Conservation (phyloP, 2,329 filamentous ascomycete genomes). For the Alternaria brassicae region DNA sequence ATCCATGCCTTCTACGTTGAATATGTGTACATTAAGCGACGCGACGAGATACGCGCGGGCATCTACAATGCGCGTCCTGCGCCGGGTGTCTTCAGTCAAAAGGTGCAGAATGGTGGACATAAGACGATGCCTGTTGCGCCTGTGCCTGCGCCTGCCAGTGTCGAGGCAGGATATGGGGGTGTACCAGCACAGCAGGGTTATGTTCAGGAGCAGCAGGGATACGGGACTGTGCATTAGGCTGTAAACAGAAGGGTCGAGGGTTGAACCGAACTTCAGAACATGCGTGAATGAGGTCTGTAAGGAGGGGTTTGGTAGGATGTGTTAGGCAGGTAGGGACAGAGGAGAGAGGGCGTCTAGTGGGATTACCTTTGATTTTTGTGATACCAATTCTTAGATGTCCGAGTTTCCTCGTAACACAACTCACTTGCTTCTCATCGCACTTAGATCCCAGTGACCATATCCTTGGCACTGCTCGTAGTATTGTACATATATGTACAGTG, state of each 20-base stretch:
- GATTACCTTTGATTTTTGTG: background rate
- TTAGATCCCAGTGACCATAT: background rate
- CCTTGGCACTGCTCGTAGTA: slow-evolving; percentile 6
- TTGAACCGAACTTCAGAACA: background rate
- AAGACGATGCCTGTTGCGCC: slow-evolving; percentile 3
- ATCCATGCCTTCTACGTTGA: slow-evolving; percentile 81
- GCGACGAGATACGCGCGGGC: slow-evolving; percentile 67
- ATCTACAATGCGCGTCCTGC: slow-evolving; percentile 62
- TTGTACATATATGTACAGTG: slow-evolving; percentile 18
- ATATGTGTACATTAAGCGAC: slow-evolving; percentile 82
- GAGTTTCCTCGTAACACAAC: background rate
- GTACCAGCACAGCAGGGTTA: slow-evolving; percentile 18
- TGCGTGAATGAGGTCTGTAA: background rate
- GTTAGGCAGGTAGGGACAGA: background rate
- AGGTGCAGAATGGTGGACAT: slow-evolving; percentile 72
- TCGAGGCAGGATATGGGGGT: slow-evolving; percentile 7
- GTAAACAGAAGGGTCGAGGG: background rate
- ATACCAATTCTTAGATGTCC: background rate
- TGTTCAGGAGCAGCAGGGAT: slow-evolving; percentile 12
- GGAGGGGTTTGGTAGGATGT: background rate
- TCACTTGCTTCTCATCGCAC: background rate
- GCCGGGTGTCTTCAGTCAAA: slow-evolving; percentile 74
- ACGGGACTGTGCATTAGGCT: slow-evolving; percentile 15
- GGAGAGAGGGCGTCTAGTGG: background rate
- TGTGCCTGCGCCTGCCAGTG: background rate